Evolutionary conservation across 257 asterid species (phyloP).

Genomic region (Fraxinus quadrangulata): DNA sequence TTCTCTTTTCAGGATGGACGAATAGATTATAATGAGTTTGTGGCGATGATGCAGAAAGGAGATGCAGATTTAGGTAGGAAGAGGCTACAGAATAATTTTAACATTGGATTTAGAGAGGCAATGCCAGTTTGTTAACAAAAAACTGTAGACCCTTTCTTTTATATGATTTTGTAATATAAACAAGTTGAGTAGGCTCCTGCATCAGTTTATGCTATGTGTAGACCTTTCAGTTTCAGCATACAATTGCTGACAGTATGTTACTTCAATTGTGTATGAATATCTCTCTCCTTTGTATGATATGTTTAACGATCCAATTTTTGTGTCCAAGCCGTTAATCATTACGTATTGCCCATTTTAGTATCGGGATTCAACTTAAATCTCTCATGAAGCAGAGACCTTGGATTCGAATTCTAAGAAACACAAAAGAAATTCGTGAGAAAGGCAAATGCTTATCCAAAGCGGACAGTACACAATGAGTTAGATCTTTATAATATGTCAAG

Average conservation of each 20-base stretch:
- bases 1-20: constrained; percentile 43
- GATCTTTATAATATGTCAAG: too few relatives aligned
- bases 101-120: constrained; percentile 41
- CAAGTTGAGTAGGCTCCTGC: neutral
- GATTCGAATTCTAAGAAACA: too few relatives aligned
- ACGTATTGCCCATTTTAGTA: too few relatives aligned
- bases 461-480: too few relatives aligned
- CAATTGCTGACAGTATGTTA: neutral
- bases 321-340: too few relatives aligned
- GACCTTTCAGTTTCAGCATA: neutral
- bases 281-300: too few relatives aligned
- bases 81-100: constrained; percentile 37
- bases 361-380: too few relatives aligned
- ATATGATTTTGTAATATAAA: constrained; percentile 13
- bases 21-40: constrained; percentile 56
- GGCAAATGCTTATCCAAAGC: too few relatives aligned
- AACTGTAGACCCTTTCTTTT: neutral
- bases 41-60: constrained; percentile 56
- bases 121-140: constrained; percentile 34
- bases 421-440: too few relatives aligned
- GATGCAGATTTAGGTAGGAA: constrained; percentile 42
- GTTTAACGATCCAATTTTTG: too few relatives aligned
- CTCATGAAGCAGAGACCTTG: too few relatives aligned
- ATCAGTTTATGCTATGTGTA: neutral
- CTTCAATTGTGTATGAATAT: neutral